A percentile compares a stretch with the other conserved stretches of the same genome.
Conservation (phyloP, 2,329 filamentous ascomycete species). For the Byssochlamys sp. region DNA sequence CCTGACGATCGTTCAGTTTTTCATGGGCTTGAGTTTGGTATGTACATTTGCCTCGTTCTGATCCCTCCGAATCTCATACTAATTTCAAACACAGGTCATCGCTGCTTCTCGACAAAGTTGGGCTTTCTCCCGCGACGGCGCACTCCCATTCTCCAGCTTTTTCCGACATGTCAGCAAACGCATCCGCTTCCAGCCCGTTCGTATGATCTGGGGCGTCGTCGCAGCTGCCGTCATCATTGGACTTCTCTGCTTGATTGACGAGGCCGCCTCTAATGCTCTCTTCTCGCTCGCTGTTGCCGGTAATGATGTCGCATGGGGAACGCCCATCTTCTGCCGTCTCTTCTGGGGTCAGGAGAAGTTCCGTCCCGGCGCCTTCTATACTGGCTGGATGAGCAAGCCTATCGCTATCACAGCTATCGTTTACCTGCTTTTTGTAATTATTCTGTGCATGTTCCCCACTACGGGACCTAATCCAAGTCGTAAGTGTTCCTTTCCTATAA, state of each 20-base stretch:
- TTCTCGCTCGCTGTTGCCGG: conserved; percentile 53
- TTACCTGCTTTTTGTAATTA: conserved; percentile 48
- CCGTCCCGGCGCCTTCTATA: conserved; percentile 51
- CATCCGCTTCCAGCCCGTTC: conserved; percentile 50
- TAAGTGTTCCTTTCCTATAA: conserved; percentile 13
- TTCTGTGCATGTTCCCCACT: conserved; percentile 51
- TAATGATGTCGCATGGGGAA: conserved; percentile 53
- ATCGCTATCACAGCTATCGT: conserved; percentile 46
- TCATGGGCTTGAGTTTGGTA: conserved; percentile 50
- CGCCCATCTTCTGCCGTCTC: conserved; percentile 49
- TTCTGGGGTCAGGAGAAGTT: conserved; percentile 52
- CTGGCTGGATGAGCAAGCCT: conserved; percentile 43
- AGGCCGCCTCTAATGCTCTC: conserved; percentile 48
- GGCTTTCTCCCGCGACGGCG: conserved; percentile 55
- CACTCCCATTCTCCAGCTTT: conserved; percentile 50
- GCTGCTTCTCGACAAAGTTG: conserved; percentile 53
- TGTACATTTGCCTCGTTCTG: conserved; percentile 10
- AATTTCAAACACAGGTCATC: conserved; percentile 32
- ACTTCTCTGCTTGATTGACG: conserved; percentile 49
- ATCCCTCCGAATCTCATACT: not conserved
- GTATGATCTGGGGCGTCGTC: conserved; percentile 47
- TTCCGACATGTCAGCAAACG: conserved; percentile 47
- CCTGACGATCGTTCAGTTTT: conserved; percentile 52
- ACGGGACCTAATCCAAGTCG: conserved; percentile 45
- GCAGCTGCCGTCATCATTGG: conserved; percentile 45